phyloP scores from a whole-genome alignment of 306 rosid genomes.

The Mucuna pruriens region DNA sequence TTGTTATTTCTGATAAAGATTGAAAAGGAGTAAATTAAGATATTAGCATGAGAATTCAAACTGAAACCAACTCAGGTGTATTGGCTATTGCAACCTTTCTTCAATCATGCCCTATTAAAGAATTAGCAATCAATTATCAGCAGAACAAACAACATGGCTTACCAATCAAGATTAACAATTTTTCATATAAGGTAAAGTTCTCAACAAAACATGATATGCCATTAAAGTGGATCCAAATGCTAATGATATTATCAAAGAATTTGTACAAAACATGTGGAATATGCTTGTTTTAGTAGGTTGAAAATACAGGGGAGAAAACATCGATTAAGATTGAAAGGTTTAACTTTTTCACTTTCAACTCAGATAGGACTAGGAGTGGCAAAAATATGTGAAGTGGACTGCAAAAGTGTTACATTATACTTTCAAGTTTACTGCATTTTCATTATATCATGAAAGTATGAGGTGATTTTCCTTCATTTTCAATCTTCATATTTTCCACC shows the following conservation, averaged over 20 bases:
- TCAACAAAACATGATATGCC: slow-evolving; percentile 25
- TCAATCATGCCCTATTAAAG: slow-evolving; percentile 4
- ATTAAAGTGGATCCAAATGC: slow-evolving; percentile 5
- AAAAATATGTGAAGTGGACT: slow-evolving; percentile 19
- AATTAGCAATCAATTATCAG: slow-evolving; percentile 32
- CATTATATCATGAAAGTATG: not conserved
- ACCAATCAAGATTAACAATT: slow-evolving; percentile 25
- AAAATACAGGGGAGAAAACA: slow-evolving; percentile 16
- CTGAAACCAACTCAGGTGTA: slow-evolving; percentile 24
- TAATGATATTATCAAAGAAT: slow-evolving; percentile 5
- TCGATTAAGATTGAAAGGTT: slow-evolving; percentile 17
- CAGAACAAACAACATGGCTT: slow-evolving; percentile 19
- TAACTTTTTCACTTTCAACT: not conserved
- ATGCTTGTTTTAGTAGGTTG: slow-evolving; percentile 12
- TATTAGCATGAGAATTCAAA: slow-evolving; percentile 16
- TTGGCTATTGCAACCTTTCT: slow-evolving; percentile 5
- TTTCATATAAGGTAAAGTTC: not conserved
- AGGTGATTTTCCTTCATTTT: slow-evolving; percentile 18
- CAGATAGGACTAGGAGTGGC: not conserved
- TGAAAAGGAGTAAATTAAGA: not conserved
- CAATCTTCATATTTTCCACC: slow-evolving; percentile 26
- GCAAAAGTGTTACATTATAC: slow-evolving; percentile 12
- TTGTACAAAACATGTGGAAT: slow-evolving; percentile 18
- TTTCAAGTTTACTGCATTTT: slow-evolving; percentile 20
- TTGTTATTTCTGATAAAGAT: not conserved